A percentile compares a stretch with the other conserved stretches of the same genome.
These are phyloP conservation scores for Nephelium lappaceum DNA, from an alignment of 345 rosid species.

Conservation along the genomic window DNA sequence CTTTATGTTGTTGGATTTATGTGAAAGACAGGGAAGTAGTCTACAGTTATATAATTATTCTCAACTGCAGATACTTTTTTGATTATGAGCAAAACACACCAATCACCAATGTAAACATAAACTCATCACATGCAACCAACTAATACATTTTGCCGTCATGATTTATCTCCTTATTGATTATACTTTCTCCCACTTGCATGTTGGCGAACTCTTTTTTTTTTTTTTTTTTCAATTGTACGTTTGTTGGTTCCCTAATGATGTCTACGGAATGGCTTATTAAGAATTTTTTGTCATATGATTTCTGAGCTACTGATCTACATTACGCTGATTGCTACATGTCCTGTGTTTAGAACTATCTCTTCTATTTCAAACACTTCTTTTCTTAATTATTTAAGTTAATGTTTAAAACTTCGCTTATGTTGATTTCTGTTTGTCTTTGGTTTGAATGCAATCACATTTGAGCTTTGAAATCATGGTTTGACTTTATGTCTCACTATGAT, in stretches of 20 bases:
- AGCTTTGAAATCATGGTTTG: slow-evolving; percentile 52
- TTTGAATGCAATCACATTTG: slow-evolving; percentile 33
- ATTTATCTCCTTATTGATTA: neutral
- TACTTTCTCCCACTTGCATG: too few relatives aligned
- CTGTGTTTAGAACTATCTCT: neutral
- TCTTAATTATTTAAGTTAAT: neutral
- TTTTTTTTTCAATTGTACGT: neutral
- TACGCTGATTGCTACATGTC: neutral
- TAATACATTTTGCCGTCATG: neutral
- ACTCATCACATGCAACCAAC: neutral
- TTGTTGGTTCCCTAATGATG: neutral
- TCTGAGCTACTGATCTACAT: neutral
- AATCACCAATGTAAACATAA: neutral
- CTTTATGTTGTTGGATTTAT: neutral
- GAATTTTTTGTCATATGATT: neutral
- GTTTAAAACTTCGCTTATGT: neutral
- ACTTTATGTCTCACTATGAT: slow-evolving; percentile 65
- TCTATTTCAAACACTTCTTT: neutral
- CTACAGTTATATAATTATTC: neutral
- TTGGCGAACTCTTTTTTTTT: neutral
- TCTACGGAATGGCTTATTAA: neutral
- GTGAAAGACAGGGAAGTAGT: neutral
- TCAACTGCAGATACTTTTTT: neutral
- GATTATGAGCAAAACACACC: neutral
- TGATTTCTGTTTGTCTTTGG: slow-evolving; percentile 26